phyloP scores from a whole-genome alignment of 108 stramenopile species.

The Pseudonitzschia pungens region DNA sequence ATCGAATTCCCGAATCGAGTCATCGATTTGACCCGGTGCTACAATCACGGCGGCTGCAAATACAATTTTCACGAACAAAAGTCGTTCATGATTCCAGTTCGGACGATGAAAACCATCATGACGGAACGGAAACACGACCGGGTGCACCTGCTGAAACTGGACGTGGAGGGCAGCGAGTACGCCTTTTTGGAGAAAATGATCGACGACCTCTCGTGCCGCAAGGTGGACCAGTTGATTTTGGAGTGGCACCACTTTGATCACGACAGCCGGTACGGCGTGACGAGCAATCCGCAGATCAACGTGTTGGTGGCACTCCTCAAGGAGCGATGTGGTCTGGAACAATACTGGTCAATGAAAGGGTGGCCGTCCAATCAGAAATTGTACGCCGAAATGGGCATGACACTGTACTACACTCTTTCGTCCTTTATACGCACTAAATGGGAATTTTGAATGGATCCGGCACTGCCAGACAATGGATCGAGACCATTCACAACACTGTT shows the following conservation, averaged over 20 bases:
- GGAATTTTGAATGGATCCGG: not conserved
- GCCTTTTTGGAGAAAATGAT: slow-evolving; percentile 28
- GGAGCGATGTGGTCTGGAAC: slow-evolving; percentile 18
- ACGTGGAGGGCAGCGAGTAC: slow-evolving; percentile 35
- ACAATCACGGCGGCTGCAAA: not conserved
- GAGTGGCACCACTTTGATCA: slow-evolving; percentile 32
- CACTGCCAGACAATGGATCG: not conserved
- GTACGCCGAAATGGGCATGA: slow-evolving; percentile 8
- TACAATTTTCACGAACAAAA: slow-evolving; percentile 12
- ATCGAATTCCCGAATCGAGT: slow-evolving; percentile 12
- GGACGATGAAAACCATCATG: slow-evolving; percentile 11
- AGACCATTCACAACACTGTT: not conserved
- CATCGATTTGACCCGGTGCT: slow-evolving; percentile 2
- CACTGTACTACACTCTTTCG: not conserved
- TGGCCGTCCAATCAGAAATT: slow-evolving; percentile 11
- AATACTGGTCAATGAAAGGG: slow-evolving; percentile 9
- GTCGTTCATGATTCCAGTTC: slow-evolving; percentile 7
- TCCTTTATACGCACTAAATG: slow-evolving; percentile 10
- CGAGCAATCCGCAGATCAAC: slow-evolving; percentile 20
- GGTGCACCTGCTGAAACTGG: slow-evolving; percentile 11
- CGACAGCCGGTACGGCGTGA: slow-evolving; percentile 21
- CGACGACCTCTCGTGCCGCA: slow-evolving; percentile 1
- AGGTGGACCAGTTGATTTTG: slow-evolving; percentile 22
- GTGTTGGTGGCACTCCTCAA: slow-evolving; percentile 13
- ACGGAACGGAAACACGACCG: not conserved